Conservation (phyloP, 225 moss, liverwort and hornwort species). For the Sphagnum tenellum region DNA sequence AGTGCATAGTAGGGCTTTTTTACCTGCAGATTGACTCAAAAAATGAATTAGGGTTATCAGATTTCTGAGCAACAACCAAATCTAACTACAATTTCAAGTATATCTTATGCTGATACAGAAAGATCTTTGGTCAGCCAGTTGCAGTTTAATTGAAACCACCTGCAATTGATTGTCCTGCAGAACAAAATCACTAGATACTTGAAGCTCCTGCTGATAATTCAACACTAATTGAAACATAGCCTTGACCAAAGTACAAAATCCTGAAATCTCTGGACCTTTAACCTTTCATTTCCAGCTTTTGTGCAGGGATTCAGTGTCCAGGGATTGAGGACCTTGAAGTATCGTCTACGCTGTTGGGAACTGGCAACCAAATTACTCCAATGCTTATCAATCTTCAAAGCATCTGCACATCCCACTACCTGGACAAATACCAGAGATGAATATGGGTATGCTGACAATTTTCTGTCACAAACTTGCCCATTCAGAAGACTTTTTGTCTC, state of each 20-base stretch:
- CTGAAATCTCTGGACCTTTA: no score
- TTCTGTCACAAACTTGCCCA: not conserved
- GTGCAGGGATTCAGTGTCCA: not conserved
- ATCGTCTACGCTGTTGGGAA: conserved; percentile 52
- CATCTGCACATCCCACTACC: conserved; percentile 86
- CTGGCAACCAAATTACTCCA: conserved; percentile 82
- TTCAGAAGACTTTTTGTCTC: not conserved
- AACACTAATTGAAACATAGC: not conserved
- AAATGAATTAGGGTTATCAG: no score
- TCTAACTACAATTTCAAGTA: not conserved
- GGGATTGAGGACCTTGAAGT: conserved; percentile 47
- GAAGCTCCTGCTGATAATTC: not conserved
- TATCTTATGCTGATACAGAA: not conserved
- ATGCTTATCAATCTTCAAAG: conserved; percentile 83
- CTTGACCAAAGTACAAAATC: not conserved
- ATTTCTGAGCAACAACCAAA: no score
- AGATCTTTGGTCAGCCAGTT: not conserved
- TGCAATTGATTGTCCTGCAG: no score
- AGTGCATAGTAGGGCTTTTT: conserved; percentile 69
- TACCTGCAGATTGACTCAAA: conserved; percentile 24
- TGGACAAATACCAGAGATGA: conserved; percentile 17
- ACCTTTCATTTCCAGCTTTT: not conserved
- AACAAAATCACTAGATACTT: no score
- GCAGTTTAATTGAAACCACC: no score
- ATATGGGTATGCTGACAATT: not conserved